Percentiles rank a stretch among this genome's conserved stretches.
These are phyloP conservation scores for Reutealis trisperma DNA, from an alignment of 345 rosid species.

Conservation along the genomic window DNA sequence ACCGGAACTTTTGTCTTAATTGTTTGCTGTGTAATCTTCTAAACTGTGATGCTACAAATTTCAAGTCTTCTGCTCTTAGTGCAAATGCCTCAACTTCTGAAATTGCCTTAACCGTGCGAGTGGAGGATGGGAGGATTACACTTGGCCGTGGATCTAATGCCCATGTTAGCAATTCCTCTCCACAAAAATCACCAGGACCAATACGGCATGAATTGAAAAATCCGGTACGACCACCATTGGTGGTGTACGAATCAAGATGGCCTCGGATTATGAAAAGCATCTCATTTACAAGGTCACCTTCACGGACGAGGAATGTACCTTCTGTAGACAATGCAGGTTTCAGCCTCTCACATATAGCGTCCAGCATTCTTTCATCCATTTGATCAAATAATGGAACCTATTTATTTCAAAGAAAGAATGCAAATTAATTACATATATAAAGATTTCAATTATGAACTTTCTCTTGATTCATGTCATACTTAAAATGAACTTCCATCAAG, in stretches of 20 bases:
- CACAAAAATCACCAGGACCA: constrained; percentile 89
- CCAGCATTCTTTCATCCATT: constrained; percentile 94
- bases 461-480: not conserved
- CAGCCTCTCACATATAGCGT: constrained; percentile 88
- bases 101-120: constrained; percentile 73
- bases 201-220: constrained; percentile 81
- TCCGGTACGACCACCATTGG: constrained; percentile 85
- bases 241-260: constrained; percentile 81
- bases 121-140: constrained; percentile 70
- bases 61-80: constrained; percentile 71
- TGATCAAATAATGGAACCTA: constrained; percentile 91
- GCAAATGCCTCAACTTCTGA: constrained; percentile 90
- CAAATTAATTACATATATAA: not conserved
- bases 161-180: constrained; percentile 90
- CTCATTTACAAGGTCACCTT: constrained; percentile 88
- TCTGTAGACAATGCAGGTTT: constrained; percentile 73
- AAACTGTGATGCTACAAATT: constrained; percentile 78
- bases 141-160: constrained; percentile 74
- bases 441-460: not conserved
- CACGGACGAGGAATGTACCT: constrained; percentile 74
- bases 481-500: not conserved
- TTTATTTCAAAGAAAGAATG: not conserved
- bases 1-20: constrained; percentile 73
- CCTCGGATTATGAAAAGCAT: constrained; percentile 93
- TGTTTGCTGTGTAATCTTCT: constrained; percentile 83